Percentiles rank a stretch among this genome's conserved stretches.
These are phyloP conservation scores for Globisporangium recalcitrans DNA, from an alignment of 352 stramenopile genomes.

Conservation along the genomic window DNA sequence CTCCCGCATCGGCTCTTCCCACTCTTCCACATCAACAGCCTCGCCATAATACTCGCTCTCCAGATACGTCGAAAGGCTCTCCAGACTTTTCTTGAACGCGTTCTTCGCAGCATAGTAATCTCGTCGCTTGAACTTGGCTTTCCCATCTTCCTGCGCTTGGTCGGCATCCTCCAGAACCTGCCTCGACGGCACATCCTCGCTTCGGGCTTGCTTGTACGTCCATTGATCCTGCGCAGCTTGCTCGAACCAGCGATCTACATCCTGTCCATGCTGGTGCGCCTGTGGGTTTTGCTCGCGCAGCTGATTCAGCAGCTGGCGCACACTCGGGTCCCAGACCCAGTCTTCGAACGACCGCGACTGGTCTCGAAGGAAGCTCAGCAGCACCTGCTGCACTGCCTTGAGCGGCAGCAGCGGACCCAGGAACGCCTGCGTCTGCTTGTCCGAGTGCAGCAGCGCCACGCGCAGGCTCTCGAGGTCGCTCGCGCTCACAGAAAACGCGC, in stretches of 20 bases:
- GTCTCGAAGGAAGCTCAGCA: slow-evolving; percentile 67
- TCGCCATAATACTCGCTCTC: slow-evolving; percentile 45
- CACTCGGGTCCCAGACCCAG: slow-evolving; percentile 68
- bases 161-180: slow-evolving; percentile 38
- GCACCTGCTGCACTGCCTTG: slow-evolving; percentile 57
- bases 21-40: slow-evolving; percentile 26
- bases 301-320: slow-evolving; percentile 44
- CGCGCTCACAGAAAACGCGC: slow-evolving; percentile 7
- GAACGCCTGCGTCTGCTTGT: slow-evolving; percentile 51
- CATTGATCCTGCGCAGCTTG: slow-evolving; percentile 24
- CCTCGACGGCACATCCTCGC: slow-evolving; percentile 17
- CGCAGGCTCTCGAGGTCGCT: slow-evolving; percentile 38
- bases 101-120: slow-evolving; percentile 67
- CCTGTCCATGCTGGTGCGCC: slow-evolving; percentile 19
- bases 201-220: slow-evolving; percentile 1
- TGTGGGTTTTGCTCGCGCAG: slow-evolving; percentile 37
- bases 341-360: slow-evolving; percentile 54
- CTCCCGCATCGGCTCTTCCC: slow-evolving; percentile 35
- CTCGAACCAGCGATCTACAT: slow-evolving; percentile 44
- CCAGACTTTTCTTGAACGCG: slow-evolving; percentile 51
- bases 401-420: slow-evolving; percentile 54
- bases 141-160: slow-evolving; percentile 49
- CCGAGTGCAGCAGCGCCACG: slow-evolving; percentile 29
- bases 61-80: slow-evolving; percentile 34
- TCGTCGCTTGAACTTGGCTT: slow-evolving; percentile 54